Base-by-base conservation (phyloP, 2,329 filamentous ascomycete genomes). In the Claviceps spartinae region DNA sequence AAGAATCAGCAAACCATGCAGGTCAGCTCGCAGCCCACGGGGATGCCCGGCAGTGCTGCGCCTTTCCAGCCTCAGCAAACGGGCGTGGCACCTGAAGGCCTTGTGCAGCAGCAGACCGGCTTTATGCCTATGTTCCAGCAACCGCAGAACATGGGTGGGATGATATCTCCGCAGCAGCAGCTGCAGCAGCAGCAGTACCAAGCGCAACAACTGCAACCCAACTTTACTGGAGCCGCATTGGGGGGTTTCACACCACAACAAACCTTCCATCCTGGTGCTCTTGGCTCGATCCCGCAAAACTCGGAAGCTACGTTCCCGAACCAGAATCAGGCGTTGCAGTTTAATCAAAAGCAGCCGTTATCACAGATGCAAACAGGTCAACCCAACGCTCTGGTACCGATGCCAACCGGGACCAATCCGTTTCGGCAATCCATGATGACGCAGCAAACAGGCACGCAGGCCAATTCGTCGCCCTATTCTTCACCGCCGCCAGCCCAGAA, bases 341-440 rank as follows among this genome's bases (percentile, higher is more conserved):
- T 44, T 22, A 53, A 48, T n/a, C 56, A 57, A 4, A 62, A 58
- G 36, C 57, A 58, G 18, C 47, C 59, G 30, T 59, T 60, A 52
- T 59, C 59, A 4, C 40, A 45, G 44, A 62, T 63, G 58, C 58
- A 56, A 45, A 59, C 65, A 9, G 67, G 67, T 13, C 61, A 74
- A 70, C 59, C 70, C 65, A 60, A 72, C 60, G 61, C 65, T 57
- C 59, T 72, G 65, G 63, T 71, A 55, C 67, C 62, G 49, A 62
- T 74, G 56, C 68, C 72, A 67, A 61, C 72, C 67, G 76, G 60
- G 13, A 82, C 89, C 7, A 98, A 98, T 64, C 93, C 93, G 0
- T 98, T 98, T 78, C 79, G 93, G 43, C 85, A 89, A 63, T 96
- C 91, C 1, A 91, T 91, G 82, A 73, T 95, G 70, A 75, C 77